These are phyloP conservation scores for Cryptococcus hybrid DNA, from an alignment of 1,284 basidiomycete species.

Conservation along the genomic window DNA sequence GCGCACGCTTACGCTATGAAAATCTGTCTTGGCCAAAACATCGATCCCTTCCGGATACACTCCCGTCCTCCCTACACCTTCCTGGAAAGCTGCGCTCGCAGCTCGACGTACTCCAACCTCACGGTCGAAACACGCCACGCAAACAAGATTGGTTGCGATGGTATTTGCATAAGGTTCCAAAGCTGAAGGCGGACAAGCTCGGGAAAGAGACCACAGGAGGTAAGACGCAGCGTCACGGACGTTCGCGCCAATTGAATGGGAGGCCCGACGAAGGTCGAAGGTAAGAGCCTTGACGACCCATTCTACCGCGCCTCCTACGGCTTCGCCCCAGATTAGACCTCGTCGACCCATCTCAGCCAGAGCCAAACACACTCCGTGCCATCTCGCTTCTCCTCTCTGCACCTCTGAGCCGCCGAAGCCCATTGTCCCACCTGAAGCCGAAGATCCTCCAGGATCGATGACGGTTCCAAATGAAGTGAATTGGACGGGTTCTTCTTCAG, in stretches of 20 bases:
- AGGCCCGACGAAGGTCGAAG: conserved; percentile 84
- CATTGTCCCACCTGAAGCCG: conserved; percentile 56
- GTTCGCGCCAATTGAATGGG: conserved; percentile 89
- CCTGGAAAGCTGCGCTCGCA: conserved; percentile 96
- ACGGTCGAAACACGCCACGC: conserved; percentile 83
- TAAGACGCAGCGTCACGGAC: conserved; percentile 95
- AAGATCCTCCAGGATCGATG: conserved; percentile 57
- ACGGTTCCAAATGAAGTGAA: conserved; percentile 35
- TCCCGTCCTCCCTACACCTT: conserved; percentile 88
- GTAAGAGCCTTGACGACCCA: conserved; percentile 86
- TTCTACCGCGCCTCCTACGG: conserved; percentile 63
- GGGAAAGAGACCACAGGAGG: conserved; percentile 89
- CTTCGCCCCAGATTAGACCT: conserved; percentile 62
- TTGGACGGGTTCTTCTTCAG: conserved; percentile 44
- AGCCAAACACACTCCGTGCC: conserved; percentile 93
- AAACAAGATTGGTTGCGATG: conserved; percentile 69
- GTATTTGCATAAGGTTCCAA: conserved; percentile 63
- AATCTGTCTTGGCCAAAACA: conserved; percentile 86
- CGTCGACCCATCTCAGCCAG: conserved; percentile 88
- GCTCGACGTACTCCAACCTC: conserved; percentile 95
- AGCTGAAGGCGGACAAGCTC: conserved; percentile 64
- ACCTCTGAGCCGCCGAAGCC: conserved; percentile 58
- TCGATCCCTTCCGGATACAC: conserved; percentile 93
- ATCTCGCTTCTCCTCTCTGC: conserved; percentile 77
- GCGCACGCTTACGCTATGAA: conserved; percentile 85